Percentiles rank a stretch among this genome's conserved stretches.
Evolutionary conservation across 352 stramenopile genomes (phyloP).

Genomic region (Globisporangium carolinianum): DNA sequence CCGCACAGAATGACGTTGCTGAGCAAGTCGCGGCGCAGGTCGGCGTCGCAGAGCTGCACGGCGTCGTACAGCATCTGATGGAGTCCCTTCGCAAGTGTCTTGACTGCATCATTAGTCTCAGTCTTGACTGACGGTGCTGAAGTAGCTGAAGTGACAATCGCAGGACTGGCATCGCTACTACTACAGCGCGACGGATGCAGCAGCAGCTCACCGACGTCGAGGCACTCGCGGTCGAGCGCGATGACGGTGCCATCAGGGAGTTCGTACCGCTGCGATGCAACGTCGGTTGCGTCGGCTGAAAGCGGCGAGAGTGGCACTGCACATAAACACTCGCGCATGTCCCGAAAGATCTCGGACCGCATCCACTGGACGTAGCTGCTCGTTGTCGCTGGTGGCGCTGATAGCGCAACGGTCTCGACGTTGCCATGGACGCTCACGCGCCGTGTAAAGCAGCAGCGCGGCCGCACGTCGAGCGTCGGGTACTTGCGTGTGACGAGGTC

Average conservation of each 20-base stretch:
- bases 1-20: constrained; percentile 86
- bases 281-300: constrained; percentile 10
- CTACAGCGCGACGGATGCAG: constrained; percentile 33
- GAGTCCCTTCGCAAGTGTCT: constrained; percentile 55
- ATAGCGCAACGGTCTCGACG: constrained; percentile 46
- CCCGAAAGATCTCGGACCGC: constrained; percentile 53
- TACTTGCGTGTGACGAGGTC: constrained; percentile 49
- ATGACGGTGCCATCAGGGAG: constrained; percentile 72
- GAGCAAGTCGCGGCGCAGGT: constrained; percentile 79
- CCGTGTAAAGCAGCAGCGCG: constrained; percentile 58
- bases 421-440: constrained; percentile 47
- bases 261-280: constrained; percentile 47
- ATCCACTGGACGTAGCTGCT: constrained; percentile 71
- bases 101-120: constrained; percentile 26
- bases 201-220: constrained; percentile 68
- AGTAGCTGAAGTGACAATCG: too few species aligned
- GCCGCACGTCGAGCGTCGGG: constrained; percentile 32
- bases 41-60: constrained; percentile 75
- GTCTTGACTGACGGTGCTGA: constrained; percentile 19
- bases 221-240: constrained; percentile 59
- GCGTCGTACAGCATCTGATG: constrained; percentile 80
- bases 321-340: constrained; percentile 72
- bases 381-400: constrained; percentile 43
- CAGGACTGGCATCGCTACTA: constrained; percentile 8
- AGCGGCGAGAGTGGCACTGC: constrained; percentile 26